Evolutionary conservation across 2,329 filamentous ascomycete genomes (phyloP).

Genomic region (Pseudofabraea citricarpa): DNA sequence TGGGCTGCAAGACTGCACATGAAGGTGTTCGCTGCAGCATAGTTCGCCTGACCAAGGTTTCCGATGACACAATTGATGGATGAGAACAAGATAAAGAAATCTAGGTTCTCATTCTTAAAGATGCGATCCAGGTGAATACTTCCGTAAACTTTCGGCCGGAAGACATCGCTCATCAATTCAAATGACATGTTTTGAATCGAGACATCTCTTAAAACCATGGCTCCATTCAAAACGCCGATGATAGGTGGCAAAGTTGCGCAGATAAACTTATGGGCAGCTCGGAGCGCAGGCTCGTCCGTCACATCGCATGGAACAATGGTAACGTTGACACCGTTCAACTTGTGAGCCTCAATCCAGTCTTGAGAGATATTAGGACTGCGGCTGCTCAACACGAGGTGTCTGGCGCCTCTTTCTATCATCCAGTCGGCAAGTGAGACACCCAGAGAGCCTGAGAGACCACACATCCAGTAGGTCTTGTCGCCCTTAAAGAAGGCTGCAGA

Average conservation of each 20-base stretch:
- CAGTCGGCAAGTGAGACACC: constrained; percentile 33
- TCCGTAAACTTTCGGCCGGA: constrained; percentile 30
- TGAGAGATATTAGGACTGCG: constrained; percentile 24
- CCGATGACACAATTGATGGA: constrained; percentile 24
- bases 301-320: constrained; percentile 10
- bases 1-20: constrained; percentile 32
- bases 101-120: constrained; percentile 23
- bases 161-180: constrained; percentile 16
- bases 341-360: neutral
- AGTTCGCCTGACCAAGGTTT: constrained; percentile 35
- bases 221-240: constrained; percentile 36
- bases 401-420: constrained; percentile 33
- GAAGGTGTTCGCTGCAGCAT: constrained; percentile 38
- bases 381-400: constrained; percentile 32
- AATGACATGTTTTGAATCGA: constrained; percentile 24
- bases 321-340: constrained; percentile 25
- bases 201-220: constrained; percentile 37
- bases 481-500: constrained; percentile 4
- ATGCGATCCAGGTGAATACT: constrained; percentile 24
- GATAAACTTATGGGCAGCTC: neutral
- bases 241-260: constrained; percentile 20
- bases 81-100: constrained; percentile 32
- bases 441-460: constrained; percentile 21
- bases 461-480: constrained; percentile 26
- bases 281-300: constrained; percentile 17